phyloP scores from a whole-genome alignment of 345 rosid species.

The Atalantia buxifolia region DNA sequence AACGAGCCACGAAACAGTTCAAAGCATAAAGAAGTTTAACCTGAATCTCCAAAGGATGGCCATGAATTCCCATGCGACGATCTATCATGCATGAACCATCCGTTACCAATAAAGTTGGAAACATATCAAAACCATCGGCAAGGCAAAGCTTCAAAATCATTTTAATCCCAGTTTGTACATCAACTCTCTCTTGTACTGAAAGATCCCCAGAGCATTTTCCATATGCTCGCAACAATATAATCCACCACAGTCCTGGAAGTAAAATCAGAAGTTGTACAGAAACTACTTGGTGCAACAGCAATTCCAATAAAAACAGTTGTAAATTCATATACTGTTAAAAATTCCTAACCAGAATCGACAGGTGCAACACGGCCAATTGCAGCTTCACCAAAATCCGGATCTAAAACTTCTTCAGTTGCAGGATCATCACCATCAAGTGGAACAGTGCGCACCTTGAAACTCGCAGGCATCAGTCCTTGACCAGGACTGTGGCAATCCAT shows the following conservation, averaged over 20 bases:
- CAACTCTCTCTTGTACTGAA: conserved; percentile 84
- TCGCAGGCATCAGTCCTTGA: conserved; percentile 96
- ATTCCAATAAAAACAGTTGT: background rate
- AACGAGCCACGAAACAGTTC: background rate
- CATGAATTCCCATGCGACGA: conserved; percentile 98
- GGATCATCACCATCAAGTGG: conserved; percentile 84
- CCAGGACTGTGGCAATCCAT: conserved; percentile 98
- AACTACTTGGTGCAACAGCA: background rate
- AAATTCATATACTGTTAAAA: background rate
- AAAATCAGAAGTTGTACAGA: conserved; percentile 8
- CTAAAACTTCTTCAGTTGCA: conserved; percentile 81
- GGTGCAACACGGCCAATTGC: conserved; percentile 99
- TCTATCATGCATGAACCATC: conserved; percentile 99
- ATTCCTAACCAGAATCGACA: conserved; percentile 73
- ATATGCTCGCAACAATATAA: conserved; percentile 82
- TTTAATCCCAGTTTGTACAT: conserved; percentile 93
- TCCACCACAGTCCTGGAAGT: conserved; percentile 86
- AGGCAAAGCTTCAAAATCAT: conserved; percentile 89
- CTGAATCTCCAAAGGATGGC: conserved; percentile 96
- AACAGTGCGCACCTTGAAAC: conserved; percentile 85
- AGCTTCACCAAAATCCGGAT: conserved; percentile 96
- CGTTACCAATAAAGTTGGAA: conserved; percentile 86
- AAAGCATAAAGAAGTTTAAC: conserved; percentile 25
- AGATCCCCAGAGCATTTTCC: conserved; percentile 89
- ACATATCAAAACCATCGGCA: conserved; percentile 98